Base-by-base conservation (phyloP, 495 filamentous ascomycete genomes). In the Penicillium flavigenum region DNA sequence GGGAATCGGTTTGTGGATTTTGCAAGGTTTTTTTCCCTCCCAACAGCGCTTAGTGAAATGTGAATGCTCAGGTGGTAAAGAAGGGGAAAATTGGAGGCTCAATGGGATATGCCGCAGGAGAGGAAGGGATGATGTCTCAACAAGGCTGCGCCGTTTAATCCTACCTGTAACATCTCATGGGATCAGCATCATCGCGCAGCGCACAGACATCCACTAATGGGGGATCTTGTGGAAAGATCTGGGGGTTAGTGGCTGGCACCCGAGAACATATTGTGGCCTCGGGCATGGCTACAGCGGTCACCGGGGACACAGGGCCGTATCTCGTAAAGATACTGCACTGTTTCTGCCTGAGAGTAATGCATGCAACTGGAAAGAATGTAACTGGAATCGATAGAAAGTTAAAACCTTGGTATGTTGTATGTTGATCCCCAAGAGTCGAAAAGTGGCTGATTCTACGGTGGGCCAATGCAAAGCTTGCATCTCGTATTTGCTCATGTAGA, bases 161-260 rank as follows among this genome's bases (percentile, higher is more conserved):
- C 46, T 58, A 54, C 53, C 58, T 56, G 43, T 43, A 59, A 24
- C 36, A 52, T 44, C 50, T 58, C 50, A 62, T 36, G 3, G 43
- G 64, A 69, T 69, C 59, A 59, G 54, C 63, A 59, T 56, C 58
- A 48, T 54, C 57, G 47, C 34, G 51, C 53, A 56, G 54, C 57
- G 66, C 66, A 69, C 66, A 66, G 66, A 69, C 61, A 31, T 20
- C 39, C 61, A 54, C 56, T 59, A 57, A 58, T 36, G 39, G 26
- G 6, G 44, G 61, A 57, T 56, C 52, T 48, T 44, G 51, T 53
- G 58, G 52, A 57, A 44, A 56, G 48, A 65, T 62, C 60, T 56
- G 66, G 63, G 65, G 63, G 59, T 41, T 51, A 46, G 59, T 51
- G 55, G 58, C 31, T 42, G 43, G 36, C 24, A 31, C 52, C 36